Base-by-base conservation (phyloP, 768 basidiomycete genomes). In the Clitopilus hobsonii region DNA sequence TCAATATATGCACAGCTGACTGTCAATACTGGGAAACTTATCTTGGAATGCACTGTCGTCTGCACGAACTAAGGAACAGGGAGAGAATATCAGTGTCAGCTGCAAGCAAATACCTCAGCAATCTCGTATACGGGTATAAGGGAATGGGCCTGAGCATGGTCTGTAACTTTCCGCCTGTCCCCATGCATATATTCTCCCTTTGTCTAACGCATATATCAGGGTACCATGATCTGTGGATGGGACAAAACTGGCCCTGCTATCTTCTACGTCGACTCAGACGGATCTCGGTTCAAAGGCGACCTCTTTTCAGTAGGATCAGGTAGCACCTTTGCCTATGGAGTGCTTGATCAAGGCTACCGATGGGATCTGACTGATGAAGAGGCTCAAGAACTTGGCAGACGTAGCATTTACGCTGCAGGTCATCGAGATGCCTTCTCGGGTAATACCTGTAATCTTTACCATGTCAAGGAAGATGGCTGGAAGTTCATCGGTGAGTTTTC, bases 171-270 rank as follows among this genome's bases (percentile, higher is more conserved):
- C n/a, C n/a, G n/a, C n/a, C n/a, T n/a, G n/a, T n/a, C n/a, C n/a
- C n/a, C n/a, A n/a, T n/a, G n/a, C n/a, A n/a, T n/a, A n/a, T n/a
- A n/a, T n/a, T n/a, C n/a, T n/a, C n/a, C n/a, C n/a, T 49, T 22
- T 51, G 3, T 20, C 56, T 52, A 54, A 38, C 32, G 38, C 32
- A 56, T 29, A 49, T 3, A 49, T 10, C 62, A 95, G 94, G 97
- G 97, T 50, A 99, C 97, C 0, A 99, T 98, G 97, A 95, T 99
- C 54, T 98, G 95, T 64, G 97, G 97, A 24, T 98, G 95, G 94
- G 97, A 99, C 74, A 98, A 98, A 77, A 98, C 95, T 11, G 97
- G 95, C 0, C 94, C 95, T 18, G 84, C 92, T 20, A 77, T 99
- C 24, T 98, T 94, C 76, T 98, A 98, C 68, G 97, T 99, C 51